Evolutionary conservation across 768 basidiomycete genomes (phyloP).

Genomic region (Boletus sp.): DNA sequence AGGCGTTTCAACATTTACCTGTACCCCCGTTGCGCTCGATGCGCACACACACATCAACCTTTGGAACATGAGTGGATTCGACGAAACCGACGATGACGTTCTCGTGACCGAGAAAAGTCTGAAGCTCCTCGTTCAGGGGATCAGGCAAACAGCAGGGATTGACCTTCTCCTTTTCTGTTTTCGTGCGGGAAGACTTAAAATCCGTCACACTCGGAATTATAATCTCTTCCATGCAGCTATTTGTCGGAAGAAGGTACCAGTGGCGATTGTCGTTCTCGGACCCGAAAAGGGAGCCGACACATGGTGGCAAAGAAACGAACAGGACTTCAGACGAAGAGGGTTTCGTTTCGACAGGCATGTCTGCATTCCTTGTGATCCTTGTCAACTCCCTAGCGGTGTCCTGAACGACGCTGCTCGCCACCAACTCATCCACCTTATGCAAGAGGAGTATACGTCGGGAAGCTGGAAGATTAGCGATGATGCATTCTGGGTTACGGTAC

Average conservation of each 20-base stretch:
- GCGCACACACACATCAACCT: constrained; percentile 15
- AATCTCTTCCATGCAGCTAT: constrained; percentile 31
- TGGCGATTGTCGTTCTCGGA: constrained; percentile 31
- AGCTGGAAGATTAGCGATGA: constrained; percentile 13
- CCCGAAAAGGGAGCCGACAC: constrained; percentile 24
- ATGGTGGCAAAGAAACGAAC: constrained; percentile 33
- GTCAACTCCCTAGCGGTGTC: not conserved
- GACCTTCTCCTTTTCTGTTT: constrained; percentile 31
- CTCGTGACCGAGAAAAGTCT: constrained; percentile 16
- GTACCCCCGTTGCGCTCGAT: constrained; percentile 2
- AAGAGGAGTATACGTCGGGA: constrained; percentile 8
- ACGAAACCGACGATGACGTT: constrained; percentile 12
- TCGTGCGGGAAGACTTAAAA: constrained; percentile 21
- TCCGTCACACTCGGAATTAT: constrained; percentile 26
- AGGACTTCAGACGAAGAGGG: constrained; percentile 9
- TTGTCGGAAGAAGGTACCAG: constrained; percentile 31
- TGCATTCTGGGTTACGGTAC: constrained; percentile 10
- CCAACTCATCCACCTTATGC: constrained; percentile 9
- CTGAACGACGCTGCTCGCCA: not conserved
- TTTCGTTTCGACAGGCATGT: constrained; percentile 28
- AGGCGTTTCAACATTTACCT: not conserved
- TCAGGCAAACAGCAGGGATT: constrained; percentile 13
- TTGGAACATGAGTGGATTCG: constrained; percentile 14
- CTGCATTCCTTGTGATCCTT: constrained; percentile 6
- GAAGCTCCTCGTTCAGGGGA: constrained; percentile 12